A percentile compares a stretch with the other conserved stretches of the same genome.
Conservation (phyloP, 2,329 filamentous ascomycete species). For the Beauveria brongniartii region DNA sequence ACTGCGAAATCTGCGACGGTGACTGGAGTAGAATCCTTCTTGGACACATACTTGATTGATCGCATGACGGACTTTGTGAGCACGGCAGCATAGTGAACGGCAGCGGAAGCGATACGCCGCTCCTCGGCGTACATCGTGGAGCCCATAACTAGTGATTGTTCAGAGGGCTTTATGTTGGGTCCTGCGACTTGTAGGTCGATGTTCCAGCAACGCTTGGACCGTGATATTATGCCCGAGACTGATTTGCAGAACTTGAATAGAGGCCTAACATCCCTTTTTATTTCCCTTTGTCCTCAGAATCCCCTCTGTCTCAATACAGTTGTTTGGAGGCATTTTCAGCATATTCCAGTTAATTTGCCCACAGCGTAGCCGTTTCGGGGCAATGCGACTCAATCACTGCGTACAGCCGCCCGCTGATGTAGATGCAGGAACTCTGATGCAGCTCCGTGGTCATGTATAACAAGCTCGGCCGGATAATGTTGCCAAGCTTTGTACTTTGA, state of each 20-base stretch:
- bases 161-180: too few relatives aligned
- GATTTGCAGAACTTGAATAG: too few relatives aligned
- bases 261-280: too few relatives aligned
- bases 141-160: neutral
- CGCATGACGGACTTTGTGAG: conserved; percentile 35
- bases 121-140: neutral
- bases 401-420: neutral
- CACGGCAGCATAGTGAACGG: conserved; percentile 41
- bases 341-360: neutral
- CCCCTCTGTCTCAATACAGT: neutral
- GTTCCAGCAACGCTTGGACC: too few relatives aligned
- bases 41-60: conserved; percentile 37
- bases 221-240: too few relatives aligned
- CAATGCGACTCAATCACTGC: neutral
- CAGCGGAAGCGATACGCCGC: conserved; percentile 16
- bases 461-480: too few relatives aligned
- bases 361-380: neutral
- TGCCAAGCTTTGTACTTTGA: too few relatives aligned
- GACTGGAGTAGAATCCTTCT: conserved; percentile 44
- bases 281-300: neutral
- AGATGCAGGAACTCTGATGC: neutral
- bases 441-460: neutral
- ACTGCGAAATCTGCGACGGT: conserved; percentile 49
- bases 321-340: neutral
- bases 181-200: too few relatives aligned